Conservation (phyloP, 257 asterid species). For the Perilla frutescens region DNA sequence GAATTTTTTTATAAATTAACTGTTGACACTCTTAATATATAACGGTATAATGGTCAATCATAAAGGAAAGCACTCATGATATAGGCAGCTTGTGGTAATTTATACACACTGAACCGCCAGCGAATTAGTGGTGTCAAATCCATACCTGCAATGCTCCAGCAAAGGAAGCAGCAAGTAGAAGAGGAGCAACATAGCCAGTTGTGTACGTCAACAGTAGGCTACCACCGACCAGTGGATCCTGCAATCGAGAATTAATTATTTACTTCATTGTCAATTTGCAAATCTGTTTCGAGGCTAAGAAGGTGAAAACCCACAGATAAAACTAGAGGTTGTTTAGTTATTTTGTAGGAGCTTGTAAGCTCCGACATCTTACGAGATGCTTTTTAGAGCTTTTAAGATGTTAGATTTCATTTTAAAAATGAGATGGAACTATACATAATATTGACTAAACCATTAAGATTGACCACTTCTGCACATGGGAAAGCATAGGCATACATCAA, state of each 20-base stretch:
- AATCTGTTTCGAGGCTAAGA: not conserved
- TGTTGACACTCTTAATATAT: not conserved
- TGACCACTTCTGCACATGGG: slow-evolving; percentile 1
- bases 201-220: slow-evolving; percentile 91
- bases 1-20: not conserved
- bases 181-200: slow-evolving; percentile 93
- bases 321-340: not conserved
- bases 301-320: not conserved
- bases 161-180: slow-evolving; percentile 96
- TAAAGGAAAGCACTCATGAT: not conserved
- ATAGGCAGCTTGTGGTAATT: not conserved
- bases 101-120: not conserved
- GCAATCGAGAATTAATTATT: slow-evolving; percentile 15
- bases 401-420: not conserved
- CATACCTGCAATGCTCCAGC: slow-evolving; percentile 96
- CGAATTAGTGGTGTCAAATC: slow-evolving; percentile 1
- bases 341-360: not conserved
- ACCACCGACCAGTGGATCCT: slow-evolving; percentile 91
- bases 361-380: not conserved
- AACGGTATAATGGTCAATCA: not conserved
- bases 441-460: slow-evolving; percentile 3
- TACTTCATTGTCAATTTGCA: not conserved
- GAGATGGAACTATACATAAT: not conserved
- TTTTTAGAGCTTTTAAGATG: not conserved
- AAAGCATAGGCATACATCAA: not conserved